Conservation (phyloP, 1,139 yeast species). For the Suhomyces coccinellae region DNA sequence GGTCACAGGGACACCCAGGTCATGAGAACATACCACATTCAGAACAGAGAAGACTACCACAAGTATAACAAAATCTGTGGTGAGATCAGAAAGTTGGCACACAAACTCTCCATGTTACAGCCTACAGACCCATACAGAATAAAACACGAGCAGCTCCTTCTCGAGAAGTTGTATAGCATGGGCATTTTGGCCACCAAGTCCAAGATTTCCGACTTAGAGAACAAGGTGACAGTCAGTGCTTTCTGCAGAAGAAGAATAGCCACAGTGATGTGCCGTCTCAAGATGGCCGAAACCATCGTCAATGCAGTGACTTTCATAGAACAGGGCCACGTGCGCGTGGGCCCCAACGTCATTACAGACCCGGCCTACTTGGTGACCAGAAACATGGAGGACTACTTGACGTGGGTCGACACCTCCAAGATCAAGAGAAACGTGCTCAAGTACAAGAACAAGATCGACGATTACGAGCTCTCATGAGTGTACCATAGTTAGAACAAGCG, state of each 20-base stretch:
- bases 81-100: constrained; percentile 80
- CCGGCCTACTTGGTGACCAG: constrained; percentile 93
- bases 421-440: constrained; percentile 86
- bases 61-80: constrained; percentile 93
- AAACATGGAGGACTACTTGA: constrained; percentile 91
- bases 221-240: constrained; percentile 88
- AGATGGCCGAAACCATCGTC: constrained; percentile 86
- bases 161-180: constrained; percentile 85
- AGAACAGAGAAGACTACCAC: constrained; percentile 92
- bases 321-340: constrained; percentile 97
- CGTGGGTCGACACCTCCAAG: constrained; percentile 96
- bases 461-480: constrained; percentile 53
- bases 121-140: constrained; percentile 84
- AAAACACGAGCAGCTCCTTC: constrained; percentile 80
- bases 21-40: constrained; percentile 91
- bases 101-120: constrained; percentile 77
- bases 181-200: constrained; percentile 84
- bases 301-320: constrained; percentile 93
- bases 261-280: constrained; percentile 90
- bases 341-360: constrained; percentile 93
- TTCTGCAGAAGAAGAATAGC: constrained; percentile 90
- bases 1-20: constrained; percentile 95
- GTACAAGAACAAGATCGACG: constrained; percentile 84
- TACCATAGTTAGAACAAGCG: background rate
- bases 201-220: constrained; percentile 90